These are phyloP conservation scores for Calcarisporium arbuscula DNA, from an alignment of 2,329 filamentous ascomycete genomes.

Conservation along the genomic window DNA sequence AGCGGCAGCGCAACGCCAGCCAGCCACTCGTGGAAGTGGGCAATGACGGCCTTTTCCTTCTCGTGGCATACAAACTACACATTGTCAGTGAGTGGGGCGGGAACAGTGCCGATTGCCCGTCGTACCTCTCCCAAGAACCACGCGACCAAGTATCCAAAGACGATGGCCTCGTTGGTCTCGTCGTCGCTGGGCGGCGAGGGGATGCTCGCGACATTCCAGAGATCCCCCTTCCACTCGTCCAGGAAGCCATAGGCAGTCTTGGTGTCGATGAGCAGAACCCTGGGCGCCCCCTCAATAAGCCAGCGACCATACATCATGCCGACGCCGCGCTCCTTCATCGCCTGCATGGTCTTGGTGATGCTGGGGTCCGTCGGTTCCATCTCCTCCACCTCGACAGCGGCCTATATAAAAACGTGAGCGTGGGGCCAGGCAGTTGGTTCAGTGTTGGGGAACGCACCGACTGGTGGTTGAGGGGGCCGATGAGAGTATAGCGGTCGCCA, in stretches of 20 bases:
- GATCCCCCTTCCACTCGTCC: conserved; percentile 93
- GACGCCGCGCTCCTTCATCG: conserved; percentile 90
- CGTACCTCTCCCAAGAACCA: conserved; percentile 97
- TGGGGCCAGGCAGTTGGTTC: not conserved
- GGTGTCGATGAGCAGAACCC: conserved; percentile 91
- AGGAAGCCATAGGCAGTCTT: conserved; percentile 86
- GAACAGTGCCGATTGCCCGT: conserved; percentile 10
- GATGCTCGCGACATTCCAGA: conserved; percentile 90
- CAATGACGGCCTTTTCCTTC: conserved; percentile 85
- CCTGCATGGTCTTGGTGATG: conserved; percentile 74
- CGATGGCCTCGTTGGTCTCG: conserved; percentile 95
- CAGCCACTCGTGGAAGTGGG: conserved; percentile 98
- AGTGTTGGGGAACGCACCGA: conserved; percentile 60
- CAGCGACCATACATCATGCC: conserved; percentile 89
- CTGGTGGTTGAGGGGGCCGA: conserved; percentile 86
- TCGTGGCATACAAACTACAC: conserved; percentile 85
- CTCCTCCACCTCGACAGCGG: conserved; percentile 95
- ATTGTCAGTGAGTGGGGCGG: conserved; percentile 11
- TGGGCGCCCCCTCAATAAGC: conserved; percentile 93
- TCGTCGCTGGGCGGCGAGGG: conserved; percentile 87
- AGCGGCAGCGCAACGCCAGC: conserved; percentile 89
- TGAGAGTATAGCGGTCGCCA: conserved; percentile 93
- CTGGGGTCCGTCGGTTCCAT: conserved; percentile 77
- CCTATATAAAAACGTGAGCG: conserved; percentile 41
- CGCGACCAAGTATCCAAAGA: conserved; percentile 93